A percentile compares a stretch with the other conserved stretches of the same genome.
Conservation (phyloP, 495 filamentous ascomycete genomes). For the Acidiella bohemica region DNA sequence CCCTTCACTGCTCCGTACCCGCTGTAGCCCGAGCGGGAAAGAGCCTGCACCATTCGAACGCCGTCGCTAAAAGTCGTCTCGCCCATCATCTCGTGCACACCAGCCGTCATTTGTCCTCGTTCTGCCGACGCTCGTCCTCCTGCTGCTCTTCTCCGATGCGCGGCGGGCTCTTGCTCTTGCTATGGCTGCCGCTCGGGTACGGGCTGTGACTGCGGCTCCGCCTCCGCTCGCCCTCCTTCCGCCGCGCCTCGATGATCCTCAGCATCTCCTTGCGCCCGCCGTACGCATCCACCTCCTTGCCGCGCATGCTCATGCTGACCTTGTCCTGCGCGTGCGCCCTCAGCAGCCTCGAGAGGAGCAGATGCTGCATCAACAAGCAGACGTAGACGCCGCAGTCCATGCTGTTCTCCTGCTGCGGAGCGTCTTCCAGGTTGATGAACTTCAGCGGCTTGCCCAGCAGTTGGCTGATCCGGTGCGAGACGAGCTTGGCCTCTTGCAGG, state of each 20-base stretch:
- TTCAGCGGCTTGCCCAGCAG: constrained; percentile 52
- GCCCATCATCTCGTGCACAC: no score
- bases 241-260: constrained; percentile 64
- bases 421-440: constrained; percentile 68
- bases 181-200: constrained; percentile 12
- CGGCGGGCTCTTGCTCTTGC: constrained; percentile 22
- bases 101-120: no score
- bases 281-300: constrained; percentile 60
- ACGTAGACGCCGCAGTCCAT: constrained; percentile 95
- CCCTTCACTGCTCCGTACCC: no score
- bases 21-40: no score
- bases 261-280: constrained; percentile 77
- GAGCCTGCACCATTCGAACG: no score
- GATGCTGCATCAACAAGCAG: constrained; percentile 79
- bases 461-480: constrained; percentile 44
- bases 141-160: constrained; percentile 27
- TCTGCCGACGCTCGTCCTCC: no score
- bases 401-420: constrained; percentile 82
- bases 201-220: constrained; percentile 36
- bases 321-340: constrained; percentile 61
- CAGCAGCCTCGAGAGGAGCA: constrained; percentile 73
- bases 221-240: constrained; percentile 64
- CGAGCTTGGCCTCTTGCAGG: constrained; percentile 51
- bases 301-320: constrained; percentile 84
- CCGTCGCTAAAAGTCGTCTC: no score